Base-by-base conservation (phyloP, 1,284 basidiomycete species). In the Termitomyces sp. region DNA sequence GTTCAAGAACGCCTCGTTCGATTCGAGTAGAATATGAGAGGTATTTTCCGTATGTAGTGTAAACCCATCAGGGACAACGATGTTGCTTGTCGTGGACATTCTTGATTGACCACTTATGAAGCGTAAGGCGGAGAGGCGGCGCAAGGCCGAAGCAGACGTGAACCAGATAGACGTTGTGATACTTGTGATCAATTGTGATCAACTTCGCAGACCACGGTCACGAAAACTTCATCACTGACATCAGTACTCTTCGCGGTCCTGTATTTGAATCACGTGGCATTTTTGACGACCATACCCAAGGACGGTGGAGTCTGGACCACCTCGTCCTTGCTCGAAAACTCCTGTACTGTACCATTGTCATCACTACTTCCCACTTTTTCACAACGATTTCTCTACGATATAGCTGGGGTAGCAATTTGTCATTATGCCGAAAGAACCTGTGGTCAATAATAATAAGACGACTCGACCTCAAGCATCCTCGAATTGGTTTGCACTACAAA, bases 1-100 rank as follows among this genome's bases (percentile, higher is more conserved):
- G 66, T 99, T 99, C 54, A 99, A 74, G 71, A 99, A 99, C 1
- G 93, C 89, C 57, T 89, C 86, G 63, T 91, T 84, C 42, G 84
- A 77, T 0, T 88, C 85, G 9, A 93, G 75, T 52, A 96, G 79
- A 62, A 96, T 90, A 62, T 85, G 85, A 1, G 93, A 85, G 1
- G 81, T 86, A 63, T 91, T 90, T 74, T 97, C 93, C 8, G 85
- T 88, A 71, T 94, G 89, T 45, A 93, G 76, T 7, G 77, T 81
- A 70, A 85, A 89, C 24, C 88, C 88, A 56, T 85, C 80, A 0
- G 92, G 91, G 46, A 91, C 73, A 48, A 68, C 58, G 35, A 72
- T 65, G 31, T 56, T 53, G 46, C 52, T 59, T 11, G 38, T 34
- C 24, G 58, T 58, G 11, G 63, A 57, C 62, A 64, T 63, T 30